Conservation (phyloP, 805 yeast genomes). For the Schwanniomyces polymorphus region DNA sequence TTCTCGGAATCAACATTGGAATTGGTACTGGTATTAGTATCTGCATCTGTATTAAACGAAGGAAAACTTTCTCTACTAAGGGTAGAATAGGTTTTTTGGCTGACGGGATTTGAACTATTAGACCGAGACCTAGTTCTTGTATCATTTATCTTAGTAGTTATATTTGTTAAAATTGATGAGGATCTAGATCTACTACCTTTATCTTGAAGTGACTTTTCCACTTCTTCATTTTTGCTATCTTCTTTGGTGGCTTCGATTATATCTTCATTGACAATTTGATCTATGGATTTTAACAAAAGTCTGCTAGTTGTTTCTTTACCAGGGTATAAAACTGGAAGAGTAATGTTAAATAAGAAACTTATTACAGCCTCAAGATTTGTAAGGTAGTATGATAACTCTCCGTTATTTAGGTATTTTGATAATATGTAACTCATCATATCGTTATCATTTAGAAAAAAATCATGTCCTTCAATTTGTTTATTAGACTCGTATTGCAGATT, state of each 20-base stretch:
- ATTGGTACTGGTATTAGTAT: constrained; percentile 12
- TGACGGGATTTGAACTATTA: constrained; percentile 24
- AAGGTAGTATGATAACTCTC: constrained; percentile 38
- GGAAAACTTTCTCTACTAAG: constrained; percentile 27
- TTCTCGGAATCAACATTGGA: constrained; percentile 12
- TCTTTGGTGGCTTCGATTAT: constrained; percentile 23
- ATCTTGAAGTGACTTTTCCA: constrained; percentile 8
- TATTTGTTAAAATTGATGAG: constrained; percentile 36
- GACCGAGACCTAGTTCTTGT: constrained; percentile 34
- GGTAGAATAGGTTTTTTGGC: constrained; percentile 15
- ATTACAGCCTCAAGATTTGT: constrained; percentile 45
- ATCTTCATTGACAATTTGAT: constrained; percentile 30
- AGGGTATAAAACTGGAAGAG: constrained; percentile 26
- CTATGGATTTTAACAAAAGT: constrained; percentile 22
- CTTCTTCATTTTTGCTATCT: constrained; percentile 16
- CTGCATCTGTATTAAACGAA: constrained; percentile 13
- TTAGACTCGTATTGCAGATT: constrained; percentile 12
- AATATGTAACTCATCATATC: constrained; percentile 28
- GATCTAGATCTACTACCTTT: constrained; percentile 30
- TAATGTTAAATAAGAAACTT: constrained; percentile 35
- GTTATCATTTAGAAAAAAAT: constrained; percentile 29
- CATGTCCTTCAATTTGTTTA: constrained; percentile 6
- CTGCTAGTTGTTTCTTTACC: constrained; percentile 10
- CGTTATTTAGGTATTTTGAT: constrained; percentile 30
- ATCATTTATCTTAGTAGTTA: constrained; percentile 30